A percentile compares a stretch with the other conserved stretches of the same genome.
These are phyloP conservation scores for Lipomyces sp. DNA, from an alignment of 805 yeast genomes.

Conservation along the genomic window DNA sequence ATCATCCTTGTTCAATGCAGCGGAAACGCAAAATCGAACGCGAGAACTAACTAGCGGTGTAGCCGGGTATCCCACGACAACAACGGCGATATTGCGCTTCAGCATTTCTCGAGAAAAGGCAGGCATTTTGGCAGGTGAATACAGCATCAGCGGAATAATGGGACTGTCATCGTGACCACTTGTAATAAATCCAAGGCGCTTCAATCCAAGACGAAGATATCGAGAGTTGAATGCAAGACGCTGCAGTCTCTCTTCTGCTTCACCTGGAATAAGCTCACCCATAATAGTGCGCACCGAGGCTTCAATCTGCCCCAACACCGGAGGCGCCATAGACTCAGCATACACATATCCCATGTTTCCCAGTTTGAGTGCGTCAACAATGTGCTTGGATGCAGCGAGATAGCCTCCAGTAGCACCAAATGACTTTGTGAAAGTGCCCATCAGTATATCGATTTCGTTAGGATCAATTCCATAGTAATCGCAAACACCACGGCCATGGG, in stretches of 20 bases:
- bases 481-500: constrained; percentile 89
- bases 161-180: constrained; percentile 97
- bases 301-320: constrained; percentile 83
- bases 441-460: constrained; percentile 70
- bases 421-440: constrained; percentile 98
- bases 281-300: constrained; percentile 73
- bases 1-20: constrained; percentile 91
- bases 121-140: constrained; percentile 92
- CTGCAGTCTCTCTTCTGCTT: constrained; percentile 85
- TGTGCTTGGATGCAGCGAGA: constrained; percentile 66
- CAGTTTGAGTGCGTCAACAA: constrained; percentile 72
- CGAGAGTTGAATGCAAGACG: constrained; percentile 95
- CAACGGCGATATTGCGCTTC: constrained; percentile 82
- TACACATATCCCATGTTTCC: constrained; percentile 70
- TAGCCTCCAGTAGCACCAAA: constrained; percentile 99
- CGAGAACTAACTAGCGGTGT: constrained; percentile 88
- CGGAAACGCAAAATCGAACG: constrained; percentile 86
- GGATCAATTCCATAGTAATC: constrained; percentile 86
- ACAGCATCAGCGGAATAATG: constrained; percentile 82
- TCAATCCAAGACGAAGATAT: constrained; percentile 84
- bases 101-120: constrained; percentile 81
- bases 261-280: constrained; percentile 86
- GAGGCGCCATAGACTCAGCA: constrained; percentile 76
- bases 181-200: constrained; percentile 88
- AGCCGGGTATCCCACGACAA: constrained; percentile 96